These are phyloP conservation scores for Apophysomyces sp. DNA, from an alignment of 371 early-diverging fungal genomes.

Conservation along the genomic window DNA sequence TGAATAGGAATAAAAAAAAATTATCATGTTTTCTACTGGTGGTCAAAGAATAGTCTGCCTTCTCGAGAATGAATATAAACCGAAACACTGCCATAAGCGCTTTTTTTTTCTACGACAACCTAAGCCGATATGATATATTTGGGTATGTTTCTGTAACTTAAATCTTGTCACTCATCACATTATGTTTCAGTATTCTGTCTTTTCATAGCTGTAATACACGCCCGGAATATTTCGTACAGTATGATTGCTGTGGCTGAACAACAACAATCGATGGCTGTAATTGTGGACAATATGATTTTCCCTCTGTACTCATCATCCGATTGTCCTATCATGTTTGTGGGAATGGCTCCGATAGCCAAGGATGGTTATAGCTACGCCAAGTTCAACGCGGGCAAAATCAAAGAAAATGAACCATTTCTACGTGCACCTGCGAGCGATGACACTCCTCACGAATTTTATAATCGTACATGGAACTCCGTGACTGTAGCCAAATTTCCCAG, in stretches of 20 bases:
- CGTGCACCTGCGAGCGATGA: not conserved
- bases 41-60: too few relatives aligned
- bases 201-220: too few relatives aligned
- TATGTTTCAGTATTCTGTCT: too few relatives aligned
- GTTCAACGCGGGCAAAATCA: not conserved
- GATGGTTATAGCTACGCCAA: slow-evolving; percentile 7
- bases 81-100: too few relatives aligned
- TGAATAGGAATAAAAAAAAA: too few relatives aligned
- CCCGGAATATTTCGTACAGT: not conserved
- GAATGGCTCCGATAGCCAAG: slow-evolving; percentile 12
- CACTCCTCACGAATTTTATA: slow-evolving; percentile 15
- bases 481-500: not conserved
- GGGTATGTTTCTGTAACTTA: too few relatives aligned
- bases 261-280: not conserved
- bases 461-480: slow-evolving; percentile 11
- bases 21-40: too few relatives aligned
- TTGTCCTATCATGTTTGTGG: not conserved
- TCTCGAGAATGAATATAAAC: too few relatives aligned
- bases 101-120: too few relatives aligned
- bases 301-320: slow-evolving; percentile 2
- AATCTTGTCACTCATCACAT: too few relatives aligned
- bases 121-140: too few relatives aligned
- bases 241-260: not conserved
- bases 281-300: not conserved
- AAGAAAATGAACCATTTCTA: slow-evolving; percentile 5